phyloP scores from a whole-genome alignment of 2,329 filamentous ascomycete species.

The Bimuria novae-zelandiae region DNA sequence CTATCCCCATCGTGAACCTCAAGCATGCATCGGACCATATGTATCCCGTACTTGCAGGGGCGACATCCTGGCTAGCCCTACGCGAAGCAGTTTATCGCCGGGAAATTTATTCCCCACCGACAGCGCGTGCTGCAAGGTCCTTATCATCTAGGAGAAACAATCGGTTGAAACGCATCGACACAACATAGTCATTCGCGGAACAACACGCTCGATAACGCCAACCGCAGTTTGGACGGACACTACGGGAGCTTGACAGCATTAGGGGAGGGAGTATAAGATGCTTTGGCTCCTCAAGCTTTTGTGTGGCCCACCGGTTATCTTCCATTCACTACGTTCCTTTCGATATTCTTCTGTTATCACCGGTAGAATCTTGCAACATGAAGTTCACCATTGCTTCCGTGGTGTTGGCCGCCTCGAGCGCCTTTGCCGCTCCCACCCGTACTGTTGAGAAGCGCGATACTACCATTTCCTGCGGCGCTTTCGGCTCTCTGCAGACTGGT shows the following conservation, averaged over 20 bases:
- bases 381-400: not conserved
- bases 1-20: not conserved
- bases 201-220: not conserved
- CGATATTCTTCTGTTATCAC: not conserved
- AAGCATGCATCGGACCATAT: not conserved
- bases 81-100: not conserved
- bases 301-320: not conserved
- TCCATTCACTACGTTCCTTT: not conserved
- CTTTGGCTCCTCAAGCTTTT: not conserved
- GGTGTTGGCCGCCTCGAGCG: constrained; percentile 3
- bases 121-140: not conserved
- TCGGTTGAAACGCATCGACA: not conserved
- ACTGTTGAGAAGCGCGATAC: constrained; percentile 5
- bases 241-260: not conserved
- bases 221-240: not conserved
- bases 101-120: constrained; percentile 9
- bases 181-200: constrained; percentile 6
- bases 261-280: not conserved
- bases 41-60: not conserved
- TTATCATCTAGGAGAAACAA: not conserved
- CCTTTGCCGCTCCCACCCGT: not conserved
- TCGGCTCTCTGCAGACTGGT: not conserved
- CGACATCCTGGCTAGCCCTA: not conserved
- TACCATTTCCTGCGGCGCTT: constrained; percentile 5
- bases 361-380: not conserved